A percentile compares a stretch with the other conserved stretches of the same genome.
phyloP scores from a whole-genome alignment of 2,329 filamentous ascomycete genomes.

The Phyllosticta paracitricarpa region DNA sequence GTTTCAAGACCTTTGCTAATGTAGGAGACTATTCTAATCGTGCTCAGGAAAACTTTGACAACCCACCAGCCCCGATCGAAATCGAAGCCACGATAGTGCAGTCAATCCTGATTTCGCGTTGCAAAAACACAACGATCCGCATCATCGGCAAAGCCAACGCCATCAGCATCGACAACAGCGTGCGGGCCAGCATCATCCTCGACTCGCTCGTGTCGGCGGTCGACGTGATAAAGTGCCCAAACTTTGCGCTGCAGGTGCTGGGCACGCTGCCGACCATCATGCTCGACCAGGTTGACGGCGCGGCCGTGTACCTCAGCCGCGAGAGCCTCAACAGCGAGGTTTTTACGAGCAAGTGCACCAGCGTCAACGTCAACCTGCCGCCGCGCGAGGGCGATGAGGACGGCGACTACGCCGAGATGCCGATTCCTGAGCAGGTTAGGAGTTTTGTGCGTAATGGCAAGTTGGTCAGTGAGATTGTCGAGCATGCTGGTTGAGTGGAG shows the following conservation, averaged over 20 bases:
- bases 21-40: not conserved
- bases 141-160: constrained; percentile 91
- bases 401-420: constrained; percentile 77
- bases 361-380: constrained; percentile 78
- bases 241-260: constrained; percentile 88
- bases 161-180: constrained; percentile 89
- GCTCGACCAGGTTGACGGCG: constrained; percentile 87
- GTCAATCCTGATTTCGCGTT: constrained; percentile 83
- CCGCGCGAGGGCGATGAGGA: constrained; percentile 55
- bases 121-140: constrained; percentile 82
- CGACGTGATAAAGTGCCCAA: constrained; percentile 89
- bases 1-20: constrained; percentile 19
- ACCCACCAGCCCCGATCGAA: constrained; percentile 59
- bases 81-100: constrained; percentile 76
- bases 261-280: constrained; percentile 78
- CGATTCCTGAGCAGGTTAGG: constrained; percentile 84
- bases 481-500: constrained; percentile 62
- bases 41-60: constrained; percentile 78
- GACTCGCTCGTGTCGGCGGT: constrained; percentile 84
- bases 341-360: constrained; percentile 78
- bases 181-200: constrained; percentile 72
- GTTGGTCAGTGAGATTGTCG: constrained; percentile 86
- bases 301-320: constrained; percentile 74
- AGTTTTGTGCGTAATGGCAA: constrained; percentile 66
- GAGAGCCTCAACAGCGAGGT: constrained; percentile 70